Base-by-base conservation (phyloP, 2,329 filamentous ascomycete genomes). In the Coniochaeta hoffmannii region DNA sequence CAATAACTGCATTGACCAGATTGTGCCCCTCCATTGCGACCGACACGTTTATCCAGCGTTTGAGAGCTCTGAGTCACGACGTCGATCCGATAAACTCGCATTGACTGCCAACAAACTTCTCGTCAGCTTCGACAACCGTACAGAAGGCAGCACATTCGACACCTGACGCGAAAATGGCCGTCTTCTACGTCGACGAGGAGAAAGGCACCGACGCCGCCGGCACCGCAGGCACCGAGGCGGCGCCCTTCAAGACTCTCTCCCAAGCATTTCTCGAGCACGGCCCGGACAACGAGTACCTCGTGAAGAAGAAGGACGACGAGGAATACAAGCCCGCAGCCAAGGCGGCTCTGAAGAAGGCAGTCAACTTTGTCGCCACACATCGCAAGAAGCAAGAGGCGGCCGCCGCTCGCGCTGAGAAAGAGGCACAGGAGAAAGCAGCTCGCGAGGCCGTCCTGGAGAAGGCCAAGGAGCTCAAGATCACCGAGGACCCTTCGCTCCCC, bases 341-440 rank as follows among this genome's bases (percentile, higher is more conserved):
- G 76, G 88, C 87, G 58, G 90, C 89, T 22, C 71, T 90, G 68
- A 96, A 96, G 78, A 95, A 95, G 74, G 88, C 87, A 4, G 83
- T 83, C 75, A 86, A 85, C 69, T 84, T 85, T 60, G 84, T 84
- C 61, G 88, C 90, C 62, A 78, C 80, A 60, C 84, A 89, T 71
- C 88, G 90, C 81, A 92, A 90, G 80, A 96, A 96, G 79, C 88
- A 88, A 70, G 80, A 86, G 62, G 86, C 91, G 67, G 75, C 84
- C 60, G 86, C 85, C 55, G 83, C 87, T 4, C 50, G 50, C 14
- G 30, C 26, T 15, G 84, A 90, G 70, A 83, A 86, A 66, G 85
- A 90, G 71, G 85, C 88, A 69, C 82, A 86, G 59, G 83, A 86
- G 62, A 85, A 87, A 66, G 41, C 41, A 14, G 41, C 41, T 2